phyloP scores from a whole-genome alignment of 257 asterid genomes.

The Capsicum rhomboideum region DNA sequence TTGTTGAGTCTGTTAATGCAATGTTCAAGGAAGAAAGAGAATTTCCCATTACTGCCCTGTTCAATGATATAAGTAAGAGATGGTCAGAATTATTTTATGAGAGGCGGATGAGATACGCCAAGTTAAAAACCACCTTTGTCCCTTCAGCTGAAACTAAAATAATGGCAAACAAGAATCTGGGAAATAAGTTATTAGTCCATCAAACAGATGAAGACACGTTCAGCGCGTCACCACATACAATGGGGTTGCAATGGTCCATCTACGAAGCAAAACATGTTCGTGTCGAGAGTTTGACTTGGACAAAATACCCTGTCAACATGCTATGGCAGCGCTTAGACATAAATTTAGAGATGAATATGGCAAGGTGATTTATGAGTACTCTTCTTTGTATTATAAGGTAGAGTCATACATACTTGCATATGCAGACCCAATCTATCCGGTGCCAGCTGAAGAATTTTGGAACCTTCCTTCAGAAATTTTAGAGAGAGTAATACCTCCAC shows the following conservation, averaged over 20 bases:
- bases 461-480: no score
- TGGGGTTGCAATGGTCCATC: neutral
- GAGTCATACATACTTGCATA: neutral
- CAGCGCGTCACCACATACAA: rapidly evolving
- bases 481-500: neutral
- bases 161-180: neutral
- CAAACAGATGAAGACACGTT: neutral
- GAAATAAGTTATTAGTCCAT: neutral
- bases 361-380: neutral
- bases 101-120: neutral
- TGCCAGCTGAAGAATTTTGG: neutral
- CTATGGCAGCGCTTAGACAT: neutral
- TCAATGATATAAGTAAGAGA: neutral
- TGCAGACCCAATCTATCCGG: no score
- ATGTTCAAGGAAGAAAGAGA: neutral
- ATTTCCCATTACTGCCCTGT: neutral
- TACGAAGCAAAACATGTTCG: neutral
- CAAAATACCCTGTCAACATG: no score
- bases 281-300: neutral
- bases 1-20: neutral
- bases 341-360: no score
- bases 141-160: neutral
- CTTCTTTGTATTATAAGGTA: neutral
- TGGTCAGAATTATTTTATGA: neutral
- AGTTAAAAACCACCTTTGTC: neutral